These are phyloP conservation scores for Cladobotryum protrusum DNA, from an alignment of 2,329 filamentous ascomycete genomes.

Conservation along the genomic window DNA sequence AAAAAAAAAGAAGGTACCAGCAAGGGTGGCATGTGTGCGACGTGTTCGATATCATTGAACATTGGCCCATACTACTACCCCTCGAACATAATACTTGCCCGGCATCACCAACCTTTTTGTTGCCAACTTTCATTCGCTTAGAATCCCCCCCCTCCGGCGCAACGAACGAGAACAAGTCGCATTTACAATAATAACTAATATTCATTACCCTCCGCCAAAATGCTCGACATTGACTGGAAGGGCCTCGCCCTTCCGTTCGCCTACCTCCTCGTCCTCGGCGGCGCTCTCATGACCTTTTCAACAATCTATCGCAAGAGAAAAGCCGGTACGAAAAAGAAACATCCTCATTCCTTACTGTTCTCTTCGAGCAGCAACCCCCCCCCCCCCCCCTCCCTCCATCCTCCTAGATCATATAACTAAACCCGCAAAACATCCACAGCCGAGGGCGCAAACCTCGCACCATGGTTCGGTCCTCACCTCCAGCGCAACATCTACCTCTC, in stretches of 20 bases:
- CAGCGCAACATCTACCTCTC: slow-evolving; percentile 94
- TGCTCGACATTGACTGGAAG: slow-evolving; percentile 66
- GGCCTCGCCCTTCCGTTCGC: slow-evolving; percentile 80
- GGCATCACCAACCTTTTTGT: not conserved
- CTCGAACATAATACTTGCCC: not conserved
- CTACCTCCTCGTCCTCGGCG: slow-evolving; percentile 81
- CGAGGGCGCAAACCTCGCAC: slow-evolving; percentile 76
- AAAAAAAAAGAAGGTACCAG: not conserved
- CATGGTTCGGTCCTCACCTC: slow-evolving; percentile 89
- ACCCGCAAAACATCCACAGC: slow-evolving; percentile 36
- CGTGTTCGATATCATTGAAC: slow-evolving; percentile 8
- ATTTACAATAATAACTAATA: not conserved
- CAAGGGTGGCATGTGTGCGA: slow-evolving; percentile 10
- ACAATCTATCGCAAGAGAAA: slow-evolving; percentile 90
- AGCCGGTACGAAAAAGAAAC: slow-evolving; percentile 51
- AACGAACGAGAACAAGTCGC: not conserved
- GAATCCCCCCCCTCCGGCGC: not conserved
- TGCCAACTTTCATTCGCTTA: not conserved
- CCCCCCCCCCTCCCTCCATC: not conserved
- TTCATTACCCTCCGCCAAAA: slow-evolving; percentile 25
- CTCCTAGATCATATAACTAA: not conserved
- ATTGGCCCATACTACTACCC: no score
- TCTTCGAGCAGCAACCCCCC: not conserved
- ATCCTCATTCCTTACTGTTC: slow-evolving; percentile 16
- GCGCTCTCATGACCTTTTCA: slow-evolving; percentile 87